Evolutionary conservation across 1,284 basidiomycete species (phyloP).

Genomic region (Marasmius oreades): DNA sequence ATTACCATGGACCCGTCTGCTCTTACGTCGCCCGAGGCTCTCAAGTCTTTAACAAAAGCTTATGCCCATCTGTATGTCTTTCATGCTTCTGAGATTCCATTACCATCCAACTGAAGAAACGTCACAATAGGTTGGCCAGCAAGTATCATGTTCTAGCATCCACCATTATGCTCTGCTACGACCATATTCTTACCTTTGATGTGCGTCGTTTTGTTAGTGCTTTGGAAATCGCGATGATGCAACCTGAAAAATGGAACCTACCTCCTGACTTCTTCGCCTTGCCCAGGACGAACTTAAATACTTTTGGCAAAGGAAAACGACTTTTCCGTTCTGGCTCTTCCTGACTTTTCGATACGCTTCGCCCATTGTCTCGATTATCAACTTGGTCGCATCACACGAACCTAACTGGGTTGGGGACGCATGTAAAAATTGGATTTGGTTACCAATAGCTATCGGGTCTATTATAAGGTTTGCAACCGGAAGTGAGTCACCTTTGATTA

Average conservation of each 20-base stretch:
- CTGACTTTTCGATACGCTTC: not conserved
- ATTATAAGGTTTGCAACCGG: not conserved
- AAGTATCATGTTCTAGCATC: not conserved
- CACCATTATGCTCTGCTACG: not conserved
- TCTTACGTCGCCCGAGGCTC: no score
- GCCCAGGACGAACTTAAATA: not conserved
- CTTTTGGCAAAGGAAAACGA: not conserved
- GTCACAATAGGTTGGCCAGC: no score
- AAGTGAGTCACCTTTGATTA: not conserved
- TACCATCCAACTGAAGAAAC: no score
- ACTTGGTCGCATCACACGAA: not conserved
- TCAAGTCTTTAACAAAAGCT: no score
- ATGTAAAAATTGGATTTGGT: no score
- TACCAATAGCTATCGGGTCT: not conserved
- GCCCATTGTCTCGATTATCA: not conserved
- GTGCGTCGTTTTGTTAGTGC: not conserved
- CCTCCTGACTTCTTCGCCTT: not conserved
- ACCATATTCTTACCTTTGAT: not conserved
- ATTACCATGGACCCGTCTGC: no score
- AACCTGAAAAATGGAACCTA: no score
- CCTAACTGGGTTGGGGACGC: not conserved
- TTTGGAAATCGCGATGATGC: no score
- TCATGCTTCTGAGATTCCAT: no score
- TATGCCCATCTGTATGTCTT: no score
- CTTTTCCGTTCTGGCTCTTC: not conserved